Conservation (phyloP, 768 basidiomycete genomes). For the Suillus ampliporus region DNA sequence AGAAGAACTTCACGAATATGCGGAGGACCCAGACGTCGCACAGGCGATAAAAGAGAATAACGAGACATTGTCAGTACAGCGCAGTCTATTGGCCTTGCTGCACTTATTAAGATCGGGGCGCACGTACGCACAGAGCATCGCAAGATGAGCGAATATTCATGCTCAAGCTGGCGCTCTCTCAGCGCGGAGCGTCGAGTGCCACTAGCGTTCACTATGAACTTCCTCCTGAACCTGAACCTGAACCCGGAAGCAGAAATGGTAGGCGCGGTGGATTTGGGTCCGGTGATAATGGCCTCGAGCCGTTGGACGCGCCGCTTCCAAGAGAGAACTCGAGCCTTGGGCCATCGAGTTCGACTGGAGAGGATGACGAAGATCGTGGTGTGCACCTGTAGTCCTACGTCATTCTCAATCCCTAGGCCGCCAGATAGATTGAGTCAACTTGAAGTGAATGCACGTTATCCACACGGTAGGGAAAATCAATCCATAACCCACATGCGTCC, state of each 20-base stretch:
- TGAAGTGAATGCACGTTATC: neutral
- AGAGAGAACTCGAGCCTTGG: neutral
- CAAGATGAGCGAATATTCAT: constrained; percentile 80
- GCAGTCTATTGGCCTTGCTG: constrained; percentile 11
- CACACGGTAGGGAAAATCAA: neutral
- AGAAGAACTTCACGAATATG: constrained; percentile 52
- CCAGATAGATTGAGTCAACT: neutral
- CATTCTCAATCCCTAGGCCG: neutral
- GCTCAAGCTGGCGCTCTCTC: constrained; percentile 64
- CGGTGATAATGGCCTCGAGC: constrained; percentile 3
- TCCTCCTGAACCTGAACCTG: neutral
- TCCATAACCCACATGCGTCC: too few relatives aligned
- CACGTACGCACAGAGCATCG: constrained; percentile 57
- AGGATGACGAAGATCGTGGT: neutral
- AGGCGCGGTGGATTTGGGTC: constrained; percentile 6
- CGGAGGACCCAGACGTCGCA: constrained; percentile 59
- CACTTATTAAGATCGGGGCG: constrained; percentile 9
- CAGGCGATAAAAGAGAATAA: constrained; percentile 76
- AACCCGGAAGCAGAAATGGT: constrained; percentile 2
- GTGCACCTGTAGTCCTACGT: neutral
- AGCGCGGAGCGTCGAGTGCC: constrained; percentile 51
- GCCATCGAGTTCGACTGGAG: neutral
- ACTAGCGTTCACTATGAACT: constrained; percentile 4
- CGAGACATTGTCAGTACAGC: constrained; percentile 56
- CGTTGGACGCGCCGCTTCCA: neutral